phyloP scores from a whole-genome alignment of 108 stramenopile genomes.

The Conticribra weissflogii region DNA sequence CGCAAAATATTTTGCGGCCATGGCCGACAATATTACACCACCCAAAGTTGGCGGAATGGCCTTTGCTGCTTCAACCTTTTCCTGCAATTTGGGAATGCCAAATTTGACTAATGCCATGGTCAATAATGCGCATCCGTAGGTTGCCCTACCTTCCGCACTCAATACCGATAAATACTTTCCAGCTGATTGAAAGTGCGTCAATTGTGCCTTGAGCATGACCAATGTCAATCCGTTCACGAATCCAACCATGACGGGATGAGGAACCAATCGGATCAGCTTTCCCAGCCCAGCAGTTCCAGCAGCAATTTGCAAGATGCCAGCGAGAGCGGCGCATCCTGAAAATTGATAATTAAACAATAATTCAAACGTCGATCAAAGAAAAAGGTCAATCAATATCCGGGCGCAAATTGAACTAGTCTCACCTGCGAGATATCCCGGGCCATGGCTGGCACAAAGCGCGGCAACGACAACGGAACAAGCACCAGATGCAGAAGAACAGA shows the following conservation, averaged over 20 bases:
- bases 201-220: slow-evolving; percentile 89
- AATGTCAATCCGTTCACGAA: slow-evolving; percentile 93
- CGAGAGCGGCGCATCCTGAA: slow-evolving; percentile 82
- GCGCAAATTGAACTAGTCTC: no score
- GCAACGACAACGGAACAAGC: slow-evolving; percentile 87
- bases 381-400: no score
- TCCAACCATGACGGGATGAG: slow-evolving; percentile 92
- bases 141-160: slow-evolving; percentile 41
- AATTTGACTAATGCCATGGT: slow-evolving; percentile 65
- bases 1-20: slow-evolving; percentile 47
- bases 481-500: slow-evolving; percentile 84
- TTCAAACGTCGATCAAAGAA: no score
- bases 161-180: slow-evolving; percentile 52
- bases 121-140: slow-evolving; percentile 62
- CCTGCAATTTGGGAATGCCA: slow-evolving; percentile 50
- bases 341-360: no score
- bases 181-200: slow-evolving; percentile 69
- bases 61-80: slow-evolving; percentile 50
- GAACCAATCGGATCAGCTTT: slow-evolving; percentile 81
- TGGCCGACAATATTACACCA: slow-evolving; percentile 56
- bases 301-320: slow-evolving; percentile 76
- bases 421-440: slow-evolving; percentile 74
- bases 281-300: slow-evolving; percentile 70
- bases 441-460: slow-evolving; percentile 68
- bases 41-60: slow-evolving; percentile 72